A percentile compares a stretch with the other conserved stretches of the same genome.
Evolutionary conservation across 331 rosid species (phyloP).

Genomic region (Ulmus americana): DNA sequence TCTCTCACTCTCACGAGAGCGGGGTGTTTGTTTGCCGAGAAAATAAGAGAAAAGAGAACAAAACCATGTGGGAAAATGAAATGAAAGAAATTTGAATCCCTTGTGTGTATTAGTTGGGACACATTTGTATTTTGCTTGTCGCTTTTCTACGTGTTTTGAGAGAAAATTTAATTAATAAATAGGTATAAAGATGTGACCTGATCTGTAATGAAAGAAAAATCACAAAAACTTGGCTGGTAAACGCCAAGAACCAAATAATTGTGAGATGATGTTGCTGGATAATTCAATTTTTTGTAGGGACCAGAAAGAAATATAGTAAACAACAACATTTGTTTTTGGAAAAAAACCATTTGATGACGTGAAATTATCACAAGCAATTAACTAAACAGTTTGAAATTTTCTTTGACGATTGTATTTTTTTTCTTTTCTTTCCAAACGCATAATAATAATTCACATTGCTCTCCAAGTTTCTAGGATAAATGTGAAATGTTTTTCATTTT

Average conservation of each 20-base stretch:
- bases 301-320: too few relatives aligned
- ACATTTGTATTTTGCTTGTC: not conserved
- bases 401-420: too few relatives aligned
- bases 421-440: too few relatives aligned
- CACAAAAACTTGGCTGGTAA: constrained; percentile 8
- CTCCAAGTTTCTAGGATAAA: too few relatives aligned
- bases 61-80: constrained; percentile 10
- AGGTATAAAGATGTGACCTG: not conserved
- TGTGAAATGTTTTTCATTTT: too few relatives aligned
- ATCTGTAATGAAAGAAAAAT: not conserved
- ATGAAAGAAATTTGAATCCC: not conserved
- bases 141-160: not conserved
- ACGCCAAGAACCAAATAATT: constrained; percentile 23
- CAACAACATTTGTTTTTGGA: too few relatives aligned
- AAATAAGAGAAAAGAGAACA: not conserved
- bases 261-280: constrained; percentile 21
- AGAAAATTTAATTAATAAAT: not conserved
- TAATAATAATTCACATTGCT: too few relatives aligned
- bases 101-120: not conserved
- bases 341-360: too few relatives aligned
- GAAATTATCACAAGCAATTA: too few relatives aligned
- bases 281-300: not conserved
- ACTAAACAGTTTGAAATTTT: too few relatives aligned
- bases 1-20: not conserved
- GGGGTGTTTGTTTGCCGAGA: constrained; percentile 16